Evolutionary conservation across 768 basidiomycete species (phyloP).

Genomic region (Lentinus tigrinus): DNA sequence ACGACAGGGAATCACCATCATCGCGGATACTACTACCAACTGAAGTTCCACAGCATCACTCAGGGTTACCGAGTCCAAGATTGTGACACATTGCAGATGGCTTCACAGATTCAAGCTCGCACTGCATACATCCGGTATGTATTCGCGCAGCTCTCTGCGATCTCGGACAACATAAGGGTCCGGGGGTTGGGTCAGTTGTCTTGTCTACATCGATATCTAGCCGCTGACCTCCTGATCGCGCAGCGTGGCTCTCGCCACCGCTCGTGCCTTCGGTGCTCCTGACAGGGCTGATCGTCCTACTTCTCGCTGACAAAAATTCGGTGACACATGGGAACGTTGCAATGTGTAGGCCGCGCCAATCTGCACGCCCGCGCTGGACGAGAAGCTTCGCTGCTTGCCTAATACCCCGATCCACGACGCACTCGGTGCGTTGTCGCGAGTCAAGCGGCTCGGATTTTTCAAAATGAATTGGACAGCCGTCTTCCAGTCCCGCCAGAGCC

Average conservation of each 20-base stretch:
- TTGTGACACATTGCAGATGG: no score
- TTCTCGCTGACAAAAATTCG: constrained; percentile 12
- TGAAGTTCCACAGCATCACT: no score
- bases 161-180: neutral
- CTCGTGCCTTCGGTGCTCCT: neutral
- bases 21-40: no score
- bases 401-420: neutral
- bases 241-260: constrained; percentile 1
- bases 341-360: neutral
- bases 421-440: neutral
- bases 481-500: neutral
- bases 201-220: constrained; percentile 8
- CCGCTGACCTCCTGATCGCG: constrained; percentile 5
- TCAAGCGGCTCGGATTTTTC: neutral
- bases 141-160: no score
- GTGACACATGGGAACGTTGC: constrained; percentile 4
- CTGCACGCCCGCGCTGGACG: neutral
- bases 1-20: no score
- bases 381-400: neutral
- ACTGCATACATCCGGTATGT: no score
- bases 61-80: no score
- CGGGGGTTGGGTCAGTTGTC: neutral
- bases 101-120: no score
- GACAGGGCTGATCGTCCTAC: constrained; percentile 12
- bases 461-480: neutral